Percentiles rank a stretch among this genome's conserved stretches.
These are phyloP conservation scores for Leishmania martiniquensis DNA, from an alignment of 208 protist genomes.

Conservation along the genomic window DNA sequence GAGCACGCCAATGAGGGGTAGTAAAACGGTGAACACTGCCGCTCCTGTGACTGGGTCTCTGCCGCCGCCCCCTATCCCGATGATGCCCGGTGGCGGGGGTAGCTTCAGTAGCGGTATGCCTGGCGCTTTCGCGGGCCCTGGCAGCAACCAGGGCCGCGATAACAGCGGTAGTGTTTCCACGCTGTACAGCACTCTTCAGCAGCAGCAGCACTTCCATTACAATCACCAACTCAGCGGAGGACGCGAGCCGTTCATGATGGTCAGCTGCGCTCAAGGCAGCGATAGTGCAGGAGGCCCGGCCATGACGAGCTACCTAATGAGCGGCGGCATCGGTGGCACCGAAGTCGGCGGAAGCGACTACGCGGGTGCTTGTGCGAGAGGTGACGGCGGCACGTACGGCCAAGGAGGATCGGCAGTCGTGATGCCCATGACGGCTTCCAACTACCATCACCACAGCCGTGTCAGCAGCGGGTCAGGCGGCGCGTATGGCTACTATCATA, in stretches of 20 bases:
- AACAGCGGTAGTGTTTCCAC: not conserved
- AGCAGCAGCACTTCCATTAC: conserved; percentile 7
- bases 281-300: not conserved
- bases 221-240: conserved; percentile 8
- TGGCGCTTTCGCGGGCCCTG: not conserved
- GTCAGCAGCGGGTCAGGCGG: not conserved
- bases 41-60: not conserved
- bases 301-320: conserved; percentile 6
- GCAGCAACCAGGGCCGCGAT: not conserved
- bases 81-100: not conserved
- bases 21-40: not conserved
- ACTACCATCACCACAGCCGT: conserved; percentile 2
- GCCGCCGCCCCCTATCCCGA: not conserved
- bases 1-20: not conserved
- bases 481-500: not conserved
- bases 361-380: not conserved
- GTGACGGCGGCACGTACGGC: not conserved
- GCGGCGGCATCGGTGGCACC: not conserved
- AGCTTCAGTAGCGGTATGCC: not conserved
- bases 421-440: not conserved
- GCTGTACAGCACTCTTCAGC: not conserved
- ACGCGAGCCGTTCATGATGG: not conserved
- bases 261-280: not conserved
- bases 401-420: conserved; percentile 2
- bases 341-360: not conserved